Evolutionary conservation across 176 grass and related monocot genomes (phyloP).

Genomic region (Tuctoria greenei): DNA sequence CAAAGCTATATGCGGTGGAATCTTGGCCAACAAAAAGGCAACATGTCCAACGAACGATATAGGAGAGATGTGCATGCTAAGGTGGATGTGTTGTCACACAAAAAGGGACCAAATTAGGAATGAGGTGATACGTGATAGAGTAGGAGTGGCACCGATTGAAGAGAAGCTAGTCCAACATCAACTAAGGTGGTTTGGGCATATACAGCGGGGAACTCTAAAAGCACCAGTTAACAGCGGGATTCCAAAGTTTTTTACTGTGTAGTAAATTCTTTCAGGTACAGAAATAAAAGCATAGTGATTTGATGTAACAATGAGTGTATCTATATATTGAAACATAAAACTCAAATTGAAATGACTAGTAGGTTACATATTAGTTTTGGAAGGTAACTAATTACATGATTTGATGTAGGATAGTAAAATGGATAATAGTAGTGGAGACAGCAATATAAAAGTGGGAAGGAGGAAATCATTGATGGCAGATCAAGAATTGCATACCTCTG

Average conservation of each 20-base stretch:
- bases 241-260: not conserved
- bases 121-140: too few species aligned
- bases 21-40: too few species aligned
- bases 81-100: too few species aligned
- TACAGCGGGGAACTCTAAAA: too few species aligned
- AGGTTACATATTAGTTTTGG: slow-evolving; percentile 13
- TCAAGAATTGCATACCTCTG: slow-evolving; percentile 50
- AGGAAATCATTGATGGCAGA: not conserved
- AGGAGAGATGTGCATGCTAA: too few species aligned
- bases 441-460: not conserved
- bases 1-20: too few species aligned
- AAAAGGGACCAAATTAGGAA: too few species aligned
- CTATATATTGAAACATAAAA: slow-evolving; percentile 17
- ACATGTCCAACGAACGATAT: too few species aligned
- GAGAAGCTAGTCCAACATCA: too few species aligned
- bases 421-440: not conserved
- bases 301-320: not conserved
- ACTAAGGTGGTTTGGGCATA: too few species aligned
- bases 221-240: too few species aligned
- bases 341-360: not conserved
- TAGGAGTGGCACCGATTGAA: too few species aligned
- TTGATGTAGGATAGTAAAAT: not conserved
- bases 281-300: not conserved
- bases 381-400: slow-evolving; percentile 17
- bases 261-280: not conserved